These are phyloP conservation scores for Lachnellula suecica DNA, from an alignment of 2,329 filamentous ascomycete species.

Conservation along the genomic window DNA sequence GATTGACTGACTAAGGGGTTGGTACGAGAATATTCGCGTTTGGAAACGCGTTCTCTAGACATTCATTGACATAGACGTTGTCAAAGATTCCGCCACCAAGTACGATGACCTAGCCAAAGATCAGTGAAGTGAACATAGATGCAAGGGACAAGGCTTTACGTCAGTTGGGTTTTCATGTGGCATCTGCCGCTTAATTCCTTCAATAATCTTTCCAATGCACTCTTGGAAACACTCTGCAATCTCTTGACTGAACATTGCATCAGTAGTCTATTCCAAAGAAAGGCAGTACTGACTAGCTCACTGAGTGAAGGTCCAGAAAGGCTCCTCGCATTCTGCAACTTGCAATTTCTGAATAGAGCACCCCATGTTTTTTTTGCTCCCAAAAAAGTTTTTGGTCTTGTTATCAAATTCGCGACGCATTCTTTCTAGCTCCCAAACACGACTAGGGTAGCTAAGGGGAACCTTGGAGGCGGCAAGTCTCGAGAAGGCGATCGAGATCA, in stretches of 20 bases:
- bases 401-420: constrained; percentile 9
- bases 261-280: too few relatives aligned
- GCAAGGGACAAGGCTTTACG: background rate
- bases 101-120: constrained; percentile 5
- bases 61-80: constrained; percentile 1
- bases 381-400: constrained; percentile 4
- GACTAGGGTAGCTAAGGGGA: background rate
- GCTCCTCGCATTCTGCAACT: too few relatives aligned
- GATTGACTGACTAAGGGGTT: background rate
- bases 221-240: constrained; percentile 7
- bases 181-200: constrained; percentile 1
- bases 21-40: background rate
- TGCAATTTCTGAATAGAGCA: background rate
- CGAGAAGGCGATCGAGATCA: constrained; percentile 9
- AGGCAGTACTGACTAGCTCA: background rate
- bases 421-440: constrained; percentile 1
- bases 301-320: background rate
- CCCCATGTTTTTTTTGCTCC: background rate
- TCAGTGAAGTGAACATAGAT: background rate
- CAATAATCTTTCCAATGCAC: constrained; percentile 5
- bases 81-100: constrained; percentile 12
- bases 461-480: constrained; percentile 1
- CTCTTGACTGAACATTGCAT: constrained; percentile 4
- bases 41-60: background rate
- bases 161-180: background rate